A percentile compares a stretch with the other conserved stretches of the same genome.
phyloP scores from a whole-genome alignment of 164 flowering plant species.

The Echeveria elegans region DNA sequence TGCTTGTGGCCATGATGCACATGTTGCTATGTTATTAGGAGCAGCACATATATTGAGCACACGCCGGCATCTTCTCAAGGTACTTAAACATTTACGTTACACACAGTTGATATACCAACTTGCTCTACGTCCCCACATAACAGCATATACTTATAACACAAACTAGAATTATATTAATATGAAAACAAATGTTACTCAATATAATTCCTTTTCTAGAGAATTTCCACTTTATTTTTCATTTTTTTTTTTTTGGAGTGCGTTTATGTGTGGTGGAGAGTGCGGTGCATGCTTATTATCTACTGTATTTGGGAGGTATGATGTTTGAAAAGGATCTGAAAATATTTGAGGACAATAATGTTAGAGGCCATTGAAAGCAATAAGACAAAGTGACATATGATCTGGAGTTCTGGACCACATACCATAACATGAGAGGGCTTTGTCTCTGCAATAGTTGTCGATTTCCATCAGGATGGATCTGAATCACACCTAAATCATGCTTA shows the following conservation, averaged over 20 bases:
- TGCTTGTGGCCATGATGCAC: conserved; percentile 97
- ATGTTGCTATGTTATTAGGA: conserved; percentile 88
- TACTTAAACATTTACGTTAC: not conserved
- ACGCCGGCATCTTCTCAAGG: conserved; percentile 56
- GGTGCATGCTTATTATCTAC: not conserved
- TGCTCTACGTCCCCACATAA: too few species aligned
- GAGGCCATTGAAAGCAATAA: conserved; percentile 37
- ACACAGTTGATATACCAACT: not conserved
- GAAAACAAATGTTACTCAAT: too few species aligned
- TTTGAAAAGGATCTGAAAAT: not conserved
- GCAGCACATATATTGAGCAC: conserved; percentile 69
- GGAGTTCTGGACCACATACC: too few species aligned
- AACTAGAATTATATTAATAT: too few species aligned
- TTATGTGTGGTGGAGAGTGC: not conserved
- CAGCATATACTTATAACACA: too few species aligned
- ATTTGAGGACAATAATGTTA: not conserved
- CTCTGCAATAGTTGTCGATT: too few species aligned
- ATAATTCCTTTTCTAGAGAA: too few species aligned
- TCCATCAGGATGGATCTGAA: not conserved
- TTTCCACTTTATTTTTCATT: too few species aligned
- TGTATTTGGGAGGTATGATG: too few species aligned
- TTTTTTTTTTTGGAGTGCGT: not conserved
- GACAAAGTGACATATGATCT: not conserved
- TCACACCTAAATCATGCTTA: not conserved
- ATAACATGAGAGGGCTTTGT: too few species aligned